Evolutionary conservation across 2,329 filamentous ascomycete species (phyloP).

Genomic region (Remersonia thermophila): DNA sequence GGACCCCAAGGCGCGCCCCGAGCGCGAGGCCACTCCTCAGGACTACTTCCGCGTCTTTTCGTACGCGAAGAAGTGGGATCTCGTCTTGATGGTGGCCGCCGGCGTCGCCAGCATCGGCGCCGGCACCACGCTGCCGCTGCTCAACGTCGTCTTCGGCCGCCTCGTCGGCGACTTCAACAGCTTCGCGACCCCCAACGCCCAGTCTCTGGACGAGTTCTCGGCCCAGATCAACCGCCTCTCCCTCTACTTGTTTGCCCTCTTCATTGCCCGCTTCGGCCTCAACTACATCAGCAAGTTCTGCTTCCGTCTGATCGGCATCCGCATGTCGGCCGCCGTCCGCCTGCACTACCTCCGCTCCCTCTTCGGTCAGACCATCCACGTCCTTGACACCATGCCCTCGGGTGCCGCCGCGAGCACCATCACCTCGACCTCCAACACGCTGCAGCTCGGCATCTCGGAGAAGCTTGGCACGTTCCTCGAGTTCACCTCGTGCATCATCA

Average conservation of each 20-base stretch:
- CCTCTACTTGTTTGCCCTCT: slow-evolving; percentile 59
- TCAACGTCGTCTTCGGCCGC: slow-evolving; percentile 47
- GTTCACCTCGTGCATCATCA: slow-evolving; percentile 38
- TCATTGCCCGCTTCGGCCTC: slow-evolving; percentile 51
- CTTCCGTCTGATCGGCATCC: slow-evolving; percentile 50
- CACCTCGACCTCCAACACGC: slow-evolving; percentile 48
- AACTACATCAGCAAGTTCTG: slow-evolving; percentile 44
- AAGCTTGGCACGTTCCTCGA: slow-evolving; percentile 49
- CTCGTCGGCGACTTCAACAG: slow-evolving; percentile 39
- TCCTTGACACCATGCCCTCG: slow-evolving; percentile 52
- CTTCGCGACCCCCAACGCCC: slow-evolving; percentile 19
- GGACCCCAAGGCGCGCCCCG: slow-evolving; percentile 25
- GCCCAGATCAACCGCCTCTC: slow-evolving; percentile 32
- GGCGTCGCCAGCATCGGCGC: slow-evolving; percentile 37
- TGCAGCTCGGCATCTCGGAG: slow-evolving; percentile 55
- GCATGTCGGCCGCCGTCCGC: slow-evolving; percentile 48
- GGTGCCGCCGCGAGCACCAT: slow-evolving; percentile 52
- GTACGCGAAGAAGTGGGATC: slow-evolving; percentile 43
- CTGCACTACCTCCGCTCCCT: slow-evolving; percentile 52
- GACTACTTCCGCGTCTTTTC: slow-evolving; percentile 42
- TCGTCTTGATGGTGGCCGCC: slow-evolving; percentile 34
- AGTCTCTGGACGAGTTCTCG: slow-evolving; percentile 28
- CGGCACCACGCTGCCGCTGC: slow-evolving; percentile 43
- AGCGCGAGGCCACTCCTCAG: slow-evolving; percentile 31
- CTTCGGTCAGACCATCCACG: slow-evolving; percentile 53